Evolutionary conservation across 352 stramenopile genomes (phyloP), one percentile per base, ranked within the genome.

Genomic region (Globisporangium splendens): DNA sequence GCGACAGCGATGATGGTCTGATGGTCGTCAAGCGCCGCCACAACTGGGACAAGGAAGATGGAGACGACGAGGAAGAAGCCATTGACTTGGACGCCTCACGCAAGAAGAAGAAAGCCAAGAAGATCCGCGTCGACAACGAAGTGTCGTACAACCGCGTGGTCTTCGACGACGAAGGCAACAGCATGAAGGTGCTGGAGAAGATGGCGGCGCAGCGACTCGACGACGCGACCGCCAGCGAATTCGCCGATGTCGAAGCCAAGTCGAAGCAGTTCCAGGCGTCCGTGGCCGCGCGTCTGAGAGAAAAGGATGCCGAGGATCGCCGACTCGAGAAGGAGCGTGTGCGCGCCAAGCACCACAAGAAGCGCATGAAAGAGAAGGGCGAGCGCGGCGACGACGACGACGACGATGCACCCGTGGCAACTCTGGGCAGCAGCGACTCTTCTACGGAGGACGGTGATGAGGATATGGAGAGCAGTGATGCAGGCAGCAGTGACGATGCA

Each of bases 161-260:
- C 54, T 98, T 98, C 62, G 90, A 98, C 71, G 95, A 98, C 35
- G 92, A 98, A 28, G 95, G 95, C 59, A 93, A 96, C 62, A 73
- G 72, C 46, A 63, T 84, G 59, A 82, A 62, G 44, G 67, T 86
- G 33, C 71, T 86, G 0, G 86, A 94, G 54, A 66, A 73, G 24
- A 67, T 96, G 39, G 66, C 75, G 1, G 82, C 65, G 46, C 74
- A 76, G 55, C 67, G 72, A 21, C 69, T 65, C 17, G 61, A 68
- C 41, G 63, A 74, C 48, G 65, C n/a, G n/a, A n/a, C n/a, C n/a
- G n/a, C 56, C 8, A 50, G 56, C 14, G 57, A 73, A 54, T 86
- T 92, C 54, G 79, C 81, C 0, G 73, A 93, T 56, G 77, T 93
- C 46, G 86, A 86, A 56, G 53, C 70, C 54, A 66, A 91, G 59